Evolutionary conservation across 2,329 filamentous ascomycete genomes (phyloP).

Genomic region (Alternaria triticimaculans): DNA sequence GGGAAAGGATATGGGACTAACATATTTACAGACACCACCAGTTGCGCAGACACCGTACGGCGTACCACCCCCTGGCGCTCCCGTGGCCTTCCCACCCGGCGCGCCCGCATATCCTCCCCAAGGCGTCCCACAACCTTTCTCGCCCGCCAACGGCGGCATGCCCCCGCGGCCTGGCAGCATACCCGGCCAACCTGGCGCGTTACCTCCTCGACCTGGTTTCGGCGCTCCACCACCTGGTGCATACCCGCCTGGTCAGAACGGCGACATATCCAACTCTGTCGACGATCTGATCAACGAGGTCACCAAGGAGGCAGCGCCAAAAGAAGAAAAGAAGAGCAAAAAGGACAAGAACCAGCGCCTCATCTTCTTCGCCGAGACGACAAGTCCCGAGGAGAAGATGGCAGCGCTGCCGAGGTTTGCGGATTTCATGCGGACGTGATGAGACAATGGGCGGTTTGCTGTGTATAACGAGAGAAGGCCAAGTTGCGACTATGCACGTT

Average conservation of each 20-base stretch:
- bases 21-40: conserved; percentile 25
- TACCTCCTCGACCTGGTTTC: conserved; percentile 50
- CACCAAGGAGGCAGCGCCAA: conserved; percentile 51
- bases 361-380: conserved; percentile 80
- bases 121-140: conserved; percentile 30
- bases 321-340: conserved; percentile 62
- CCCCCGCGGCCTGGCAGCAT: conserved; percentile 40
- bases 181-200: conserved; percentile 32
- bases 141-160: conserved; percentile 34
- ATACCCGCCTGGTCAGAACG: conserved; percentile 18
- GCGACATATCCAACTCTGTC: conserved; percentile 51
- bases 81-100: conserved; percentile 31
- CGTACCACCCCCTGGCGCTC: conserved; percentile 26
- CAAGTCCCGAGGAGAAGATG: conserved; percentile 91
- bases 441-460: not conserved
- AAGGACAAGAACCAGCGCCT: conserved; percentile 69
- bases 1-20: conserved; percentile 10
- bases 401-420: conserved; percentile 78
- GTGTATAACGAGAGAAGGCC: not conserved
- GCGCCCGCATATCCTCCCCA: conserved; percentile 25
- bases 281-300: conserved; percentile 61
- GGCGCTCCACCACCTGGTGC: conserved; percentile 28
- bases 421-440: conserved; percentile 32
- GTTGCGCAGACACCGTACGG: conserved; percentile 27
- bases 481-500: not conserved